These are phyloP conservation scores for Blastobotrys aristatus DNA, from an alignment of 1,139 yeast species.

Conservation along the genomic window DNA sequence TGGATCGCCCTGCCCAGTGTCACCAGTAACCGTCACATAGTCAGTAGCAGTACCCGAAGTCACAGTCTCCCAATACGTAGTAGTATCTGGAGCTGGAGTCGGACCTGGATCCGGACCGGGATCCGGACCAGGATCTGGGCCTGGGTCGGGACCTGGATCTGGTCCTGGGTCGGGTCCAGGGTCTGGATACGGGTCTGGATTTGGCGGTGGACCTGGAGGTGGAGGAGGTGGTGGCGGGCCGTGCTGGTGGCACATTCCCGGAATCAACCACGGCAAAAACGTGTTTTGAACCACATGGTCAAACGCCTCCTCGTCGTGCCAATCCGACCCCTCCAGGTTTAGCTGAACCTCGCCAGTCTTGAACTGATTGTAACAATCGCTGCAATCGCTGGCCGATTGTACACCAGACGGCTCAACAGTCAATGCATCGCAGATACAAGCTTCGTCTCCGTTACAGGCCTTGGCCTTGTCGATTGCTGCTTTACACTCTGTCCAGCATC, in stretches of 20 bases:
- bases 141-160: background rate
- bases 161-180: background rate
- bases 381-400: slow-evolving; percentile 19
- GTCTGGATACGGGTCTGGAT: slow-evolving; percentile 6
- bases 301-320: slow-evolving; percentile 19
- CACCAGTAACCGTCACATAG: slow-evolving; percentile 9
- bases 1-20: background rate
- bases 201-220: background rate
- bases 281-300: slow-evolving; percentile 23
- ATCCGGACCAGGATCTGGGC: background rate
- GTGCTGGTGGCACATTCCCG: slow-evolving; percentile 1
- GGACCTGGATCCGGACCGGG: background rate
- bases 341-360: slow-evolving; percentile 17
- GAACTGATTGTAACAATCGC: slow-evolving; percentile 21
- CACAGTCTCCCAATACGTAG: slow-evolving; percentile 3
- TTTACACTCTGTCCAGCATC: too few species aligned
- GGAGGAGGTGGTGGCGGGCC: slow-evolving; percentile 11
- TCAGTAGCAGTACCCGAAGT: slow-evolving; percentile 4
- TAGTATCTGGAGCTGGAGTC: background rate
- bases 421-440: slow-evolving; percentile 17
- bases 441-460: slow-evolving; percentile 4
- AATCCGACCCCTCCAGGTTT: slow-evolving; percentile 18
- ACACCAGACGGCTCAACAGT: slow-evolving; percentile 14
- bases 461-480: background rate
- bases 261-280: slow-evolving; percentile 22